phyloP scores from a whole-genome alignment of 2,329 filamentous ascomycete genomes.

The Septoria petroselini region DNA sequence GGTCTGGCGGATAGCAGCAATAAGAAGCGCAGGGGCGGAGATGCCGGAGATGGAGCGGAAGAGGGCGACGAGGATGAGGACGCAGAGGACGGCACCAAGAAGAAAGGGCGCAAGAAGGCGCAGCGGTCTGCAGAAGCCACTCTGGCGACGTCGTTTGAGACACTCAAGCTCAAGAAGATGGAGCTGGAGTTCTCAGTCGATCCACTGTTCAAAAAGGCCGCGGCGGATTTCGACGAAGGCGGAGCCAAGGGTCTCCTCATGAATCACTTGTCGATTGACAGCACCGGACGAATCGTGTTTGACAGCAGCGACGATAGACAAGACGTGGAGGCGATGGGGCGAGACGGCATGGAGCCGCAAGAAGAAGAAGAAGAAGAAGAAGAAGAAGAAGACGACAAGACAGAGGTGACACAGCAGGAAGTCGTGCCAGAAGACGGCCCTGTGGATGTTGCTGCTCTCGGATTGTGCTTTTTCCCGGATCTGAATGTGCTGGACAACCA shows the following conservation, averaged over 20 bases:
- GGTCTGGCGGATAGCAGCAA: constrained; percentile 81
- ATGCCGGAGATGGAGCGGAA: constrained; percentile 62
- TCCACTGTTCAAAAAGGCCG: constrained; percentile 98
- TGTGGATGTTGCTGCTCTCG: constrained; percentile 74
- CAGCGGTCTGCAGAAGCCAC: constrained; percentile 82
- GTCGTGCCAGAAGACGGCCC: constrained; percentile 58
- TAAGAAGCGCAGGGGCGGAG: constrained; percentile 50
- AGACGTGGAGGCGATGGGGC: constrained; percentile 46
- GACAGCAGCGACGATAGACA: constrained; percentile 89
- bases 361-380: constrained; percentile 46
- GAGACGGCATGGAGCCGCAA: constrained; percentile 43
- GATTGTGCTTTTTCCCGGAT: constrained; percentile 80
- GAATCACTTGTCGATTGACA: constrained; percentile 95
- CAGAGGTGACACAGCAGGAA: constrained; percentile 41
- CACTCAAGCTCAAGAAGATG: constrained; percentile 92
- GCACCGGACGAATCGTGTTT: constrained; percentile 88
- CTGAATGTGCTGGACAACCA: constrained; percentile 73
- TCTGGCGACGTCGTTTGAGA: constrained; percentile 79
- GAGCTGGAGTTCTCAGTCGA: constrained; percentile 96
- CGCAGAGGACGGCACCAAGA: constrained; percentile 53
- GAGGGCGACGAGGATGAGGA: constrained; percentile 63
- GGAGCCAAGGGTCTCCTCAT: constrained; percentile 91
- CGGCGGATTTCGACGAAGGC: constrained; percentile 96
- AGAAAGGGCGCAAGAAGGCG: constrained; percentile 69
- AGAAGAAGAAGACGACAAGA: constrained; percentile 46